A percentile compares a stretch with the other conserved stretches of the same genome.
These are phyloP conservation scores for Ascochyta fabae DNA, from an alignment of 2,329 filamentous ascomycete species.

Conservation along the genomic window DNA sequence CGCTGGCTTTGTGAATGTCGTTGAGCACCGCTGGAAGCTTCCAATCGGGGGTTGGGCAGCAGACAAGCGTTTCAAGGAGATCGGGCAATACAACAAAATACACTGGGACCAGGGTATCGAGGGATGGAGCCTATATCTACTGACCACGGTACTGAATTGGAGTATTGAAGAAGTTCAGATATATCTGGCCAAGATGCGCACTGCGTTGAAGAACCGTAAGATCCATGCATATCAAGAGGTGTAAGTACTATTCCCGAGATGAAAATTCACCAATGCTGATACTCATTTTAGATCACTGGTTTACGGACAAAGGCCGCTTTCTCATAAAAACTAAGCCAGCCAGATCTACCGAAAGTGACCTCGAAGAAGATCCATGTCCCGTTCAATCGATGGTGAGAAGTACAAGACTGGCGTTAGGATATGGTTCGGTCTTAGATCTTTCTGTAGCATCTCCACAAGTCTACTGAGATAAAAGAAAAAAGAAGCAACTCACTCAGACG, in stretches of 20 bases:
- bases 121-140: constrained; percentile 33
- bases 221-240: constrained; percentile 41
- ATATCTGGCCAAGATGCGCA: constrained; percentile 40
- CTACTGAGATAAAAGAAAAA: no score
- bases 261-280: constrained; percentile 1
- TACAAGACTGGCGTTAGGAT: no score
- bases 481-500: no score
- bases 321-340: neutral
- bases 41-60: constrained; percentile 34
- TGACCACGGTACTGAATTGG: constrained; percentile 45
- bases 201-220: constrained; percentile 33
- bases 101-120: constrained; percentile 40
- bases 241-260: constrained; percentile 17
- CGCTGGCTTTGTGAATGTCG: constrained; percentile 62
- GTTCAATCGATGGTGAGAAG: no score
- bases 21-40: constrained; percentile 52
- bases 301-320: constrained; percentile 24
- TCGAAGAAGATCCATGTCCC: no score
- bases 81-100: constrained; percentile 49
- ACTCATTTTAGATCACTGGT: constrained; percentile 19
- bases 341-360: neutral
- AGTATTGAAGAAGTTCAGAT: constrained; percentile 53
- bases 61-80: constrained; percentile 57
- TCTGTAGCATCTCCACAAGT: no score
- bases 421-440: no score